Evolutionary conservation across 805 yeast genomes (phyloP).

Genomic region (Metschnikowia orientalis): DNA sequence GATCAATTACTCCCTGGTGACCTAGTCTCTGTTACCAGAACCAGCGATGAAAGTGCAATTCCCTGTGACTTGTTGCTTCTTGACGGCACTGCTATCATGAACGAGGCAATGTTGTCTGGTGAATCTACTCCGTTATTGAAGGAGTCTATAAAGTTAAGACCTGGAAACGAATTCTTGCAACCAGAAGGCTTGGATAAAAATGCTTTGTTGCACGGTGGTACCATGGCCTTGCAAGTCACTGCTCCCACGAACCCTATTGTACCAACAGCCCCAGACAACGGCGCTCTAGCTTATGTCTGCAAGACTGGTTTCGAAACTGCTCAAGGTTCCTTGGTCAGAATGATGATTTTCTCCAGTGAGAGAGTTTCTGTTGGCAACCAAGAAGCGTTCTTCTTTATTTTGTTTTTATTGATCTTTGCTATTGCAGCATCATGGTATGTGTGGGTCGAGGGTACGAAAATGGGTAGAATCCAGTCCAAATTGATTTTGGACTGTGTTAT

Average conservation of each 20-base stretch:
- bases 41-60: conserved; percentile 84
- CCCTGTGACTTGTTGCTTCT: conserved; percentile 89
- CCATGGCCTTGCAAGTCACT: conserved; percentile 89
- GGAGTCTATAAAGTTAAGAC: conserved; percentile 85
- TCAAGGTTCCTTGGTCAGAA: conserved; percentile 95
- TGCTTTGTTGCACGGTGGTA: conserved; percentile 90
- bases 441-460: conserved; percentile 94
- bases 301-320: conserved; percentile 98
- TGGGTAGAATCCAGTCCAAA: conserved; percentile 94
- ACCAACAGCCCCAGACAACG: conserved; percentile 79
- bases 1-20: conserved; percentile 87
- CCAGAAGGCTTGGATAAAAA: conserved; percentile 85
- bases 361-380: conserved; percentile 93
- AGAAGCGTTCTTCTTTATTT: conserved; percentile 89
- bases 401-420: conserved; percentile 86
- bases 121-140: conserved; percentile 96
- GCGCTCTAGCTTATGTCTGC: conserved; percentile 85
- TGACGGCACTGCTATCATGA: conserved; percentile 91
- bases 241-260: conserved; percentile 50
- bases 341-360: conserved; percentile 95
- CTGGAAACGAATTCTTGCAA: conserved; percentile 60
- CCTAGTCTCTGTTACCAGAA: conserved; percentile 79
- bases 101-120: conserved; percentile 98
- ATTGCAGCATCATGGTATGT: conserved; percentile 96
- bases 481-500: conserved; percentile 92